Base-by-base conservation (phyloP, 106 monocot species). In the Dioscorea dumetorum region DNA sequence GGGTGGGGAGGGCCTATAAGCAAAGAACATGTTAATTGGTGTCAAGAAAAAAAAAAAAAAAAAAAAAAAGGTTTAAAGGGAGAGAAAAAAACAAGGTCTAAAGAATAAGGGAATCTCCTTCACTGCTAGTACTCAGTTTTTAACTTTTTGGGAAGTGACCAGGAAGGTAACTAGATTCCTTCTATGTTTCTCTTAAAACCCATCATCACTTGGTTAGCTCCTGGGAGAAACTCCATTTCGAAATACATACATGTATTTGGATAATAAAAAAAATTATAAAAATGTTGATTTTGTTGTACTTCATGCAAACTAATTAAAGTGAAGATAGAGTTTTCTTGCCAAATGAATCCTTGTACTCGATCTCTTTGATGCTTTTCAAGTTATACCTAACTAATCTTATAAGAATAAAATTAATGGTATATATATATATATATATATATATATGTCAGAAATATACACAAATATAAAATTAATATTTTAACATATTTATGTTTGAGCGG, bases 141-240 rank as follows among this genome's bases (percentile, higher is more conserved):
- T 28, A 28, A 32, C 78, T 79, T 93, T 79, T 64, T 63, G 72
- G 88, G 88, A 93, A 93, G 89, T 89, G 89, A 77, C 77, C 28
- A 72, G 89, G 93, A 93, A 93, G 93, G 86, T 84, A 86, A 86
- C 79, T 58, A 86, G 88, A 93, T 93, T 93, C 85, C 82, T 67
- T 75, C 58, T 11, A 22, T n/a, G 28, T 28, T 12, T 33, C 33
- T 58, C 57, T 48, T 28, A 16, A 11, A 64, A 66, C 16, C 28
- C 28, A 28, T 28, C 28, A 28, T 28, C 28, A 28, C 28, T n/a
- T n/a, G n/a, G n/a, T n/a, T n/a, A n/a, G n/a, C n/a, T n/a, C n/a
- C n/a, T n/a, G n/a, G n/a, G n/a, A n/a, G n/a, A n/a, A n/a, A n/a
- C n/a, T n/a, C n/a, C n/a, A n/a, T n/a, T n/a, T n/a, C n/a, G n/a